Base-by-base conservation (phyloP, 202 grass and related monocot species). In the Eragrostis tef region DNA sequence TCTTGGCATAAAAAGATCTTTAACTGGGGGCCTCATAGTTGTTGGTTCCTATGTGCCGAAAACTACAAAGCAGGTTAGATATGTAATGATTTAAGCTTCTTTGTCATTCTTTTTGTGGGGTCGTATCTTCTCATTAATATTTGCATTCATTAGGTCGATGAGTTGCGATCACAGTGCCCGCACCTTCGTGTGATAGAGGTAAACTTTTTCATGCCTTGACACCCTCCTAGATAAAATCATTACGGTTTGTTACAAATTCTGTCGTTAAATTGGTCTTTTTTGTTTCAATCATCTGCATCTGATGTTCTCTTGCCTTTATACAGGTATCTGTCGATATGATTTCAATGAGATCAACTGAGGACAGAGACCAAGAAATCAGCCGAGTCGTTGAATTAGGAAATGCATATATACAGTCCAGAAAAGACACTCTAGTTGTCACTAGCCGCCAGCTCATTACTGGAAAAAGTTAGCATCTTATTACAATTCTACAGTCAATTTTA, bases 31-130 rank as follows among this genome's bases (percentile, higher is more conserved):
- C 73, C 95, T 98, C 62, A 94, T 94, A 84, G 79, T 98, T 86
- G 95, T 98, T 43, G 95, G 95, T 75, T 98, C 95, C 21, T 94
- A 98, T 86, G 95, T 98, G 71, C 95, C 95, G 61, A 98, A 98
- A 89, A 98, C 95, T 74, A 98, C 95, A 56, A 98, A 98, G 79
- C 92, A 98, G 92, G 92, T 94, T 25, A 69, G 61, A 65, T 39
- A 71, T 83, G 26, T 80, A 22, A 64, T 1, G 2, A 54, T 26
- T 67, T 39, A 77, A 58, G 25, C 11, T 78, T 51, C 24, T 19
- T 13, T 69, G 2, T 25, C 74, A 49, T 49, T 27, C 13, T 4
- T 51, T 51, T 41, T 61, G 79, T 50, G 70, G 16, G 64, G 51
- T 51, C 26, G 39, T 41, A 74, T 47, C 49, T 81, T 44, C 49